phyloP scores from a whole-genome alignment of 768 basidiomycete species.

The Mycena belliarum region DNA sequence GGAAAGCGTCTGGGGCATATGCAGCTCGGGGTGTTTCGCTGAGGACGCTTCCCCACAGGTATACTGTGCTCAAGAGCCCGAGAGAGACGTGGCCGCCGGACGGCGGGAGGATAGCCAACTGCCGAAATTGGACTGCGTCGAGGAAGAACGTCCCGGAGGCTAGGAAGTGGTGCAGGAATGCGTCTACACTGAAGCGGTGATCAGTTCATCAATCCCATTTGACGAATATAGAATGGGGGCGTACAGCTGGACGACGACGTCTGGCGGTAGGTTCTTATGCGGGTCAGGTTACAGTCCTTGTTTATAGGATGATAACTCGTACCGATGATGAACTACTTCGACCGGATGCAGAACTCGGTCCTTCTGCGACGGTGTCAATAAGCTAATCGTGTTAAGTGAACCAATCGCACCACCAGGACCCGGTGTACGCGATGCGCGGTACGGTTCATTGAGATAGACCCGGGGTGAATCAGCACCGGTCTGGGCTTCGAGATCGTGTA shows the following conservation, averaged over 20 bases:
- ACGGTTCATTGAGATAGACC: constrained; percentile 1
- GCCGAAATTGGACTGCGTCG: constrained; percentile 46
- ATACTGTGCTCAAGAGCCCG: constrained; percentile 52
- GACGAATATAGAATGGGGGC: not conserved
- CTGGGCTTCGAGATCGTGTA: constrained; percentile 8
- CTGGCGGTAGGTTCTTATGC: not conserved
- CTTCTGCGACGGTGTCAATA: no score
- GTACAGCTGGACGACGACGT: not conserved
- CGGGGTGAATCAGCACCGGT: not conserved
- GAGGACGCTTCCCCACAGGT: constrained; percentile 57
- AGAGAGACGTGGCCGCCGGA: constrained; percentile 51
- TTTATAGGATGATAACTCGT: no score
- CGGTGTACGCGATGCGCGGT: not conserved
- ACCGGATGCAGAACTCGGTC: not conserved
- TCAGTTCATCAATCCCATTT: not conserved
- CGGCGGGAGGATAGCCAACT: constrained; percentile 46
- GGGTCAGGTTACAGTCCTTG: no score
- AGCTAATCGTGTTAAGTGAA: no score
- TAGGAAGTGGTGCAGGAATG: constrained; percentile 4
- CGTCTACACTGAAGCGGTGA: not conserved
- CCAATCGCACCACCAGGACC: not conserved
- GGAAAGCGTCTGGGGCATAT: not conserved
- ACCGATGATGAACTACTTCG: no score
- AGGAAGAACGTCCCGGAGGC: constrained; percentile 14
- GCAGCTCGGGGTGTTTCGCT: constrained; percentile 38